phyloP scores from a whole-genome alignment of 2,329 filamentous ascomycete genomes.

The Emmonsiellopsis sp. region DNA sequence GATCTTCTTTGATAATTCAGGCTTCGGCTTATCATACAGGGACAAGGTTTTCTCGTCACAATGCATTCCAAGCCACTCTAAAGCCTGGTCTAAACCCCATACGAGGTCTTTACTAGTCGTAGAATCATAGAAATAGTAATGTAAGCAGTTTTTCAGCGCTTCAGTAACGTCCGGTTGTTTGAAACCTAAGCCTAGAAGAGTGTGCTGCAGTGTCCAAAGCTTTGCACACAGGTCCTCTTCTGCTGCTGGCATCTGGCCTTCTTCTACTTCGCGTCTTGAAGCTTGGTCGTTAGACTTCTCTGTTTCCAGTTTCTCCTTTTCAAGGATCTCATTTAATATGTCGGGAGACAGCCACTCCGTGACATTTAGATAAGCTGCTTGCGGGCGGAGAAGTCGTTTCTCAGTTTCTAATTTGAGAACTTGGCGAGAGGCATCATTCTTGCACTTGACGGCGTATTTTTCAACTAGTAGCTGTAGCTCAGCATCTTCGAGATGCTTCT shows the following conservation, averaged over 20 bases:
- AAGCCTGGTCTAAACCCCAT: conserved; percentile 77
- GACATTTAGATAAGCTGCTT: conserved; percentile 64
- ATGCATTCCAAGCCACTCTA: conserved; percentile 85
- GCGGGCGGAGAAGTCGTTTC: conserved; percentile 66
- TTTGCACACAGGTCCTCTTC: conserved; percentile 73
- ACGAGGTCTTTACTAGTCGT: conserved; percentile 52
- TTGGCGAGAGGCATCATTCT: conserved; percentile 69
- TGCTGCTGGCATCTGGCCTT: conserved; percentile 35
- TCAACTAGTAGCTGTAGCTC: conserved; percentile 83
- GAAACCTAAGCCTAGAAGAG: conserved; percentile 61
- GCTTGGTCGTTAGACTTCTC: conserved; percentile 25
- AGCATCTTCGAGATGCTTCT: conserved; percentile 79
- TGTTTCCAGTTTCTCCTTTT: conserved; percentile 42
- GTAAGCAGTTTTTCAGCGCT: conserved; percentile 56
- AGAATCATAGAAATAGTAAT: conserved; percentile 55
- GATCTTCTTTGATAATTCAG: conserved; percentile 11
- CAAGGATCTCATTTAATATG: conserved; percentile 65
- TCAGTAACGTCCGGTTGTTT: conserved; percentile 52
- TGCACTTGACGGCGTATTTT: conserved; percentile 68
- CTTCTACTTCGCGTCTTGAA: conserved; percentile 16
- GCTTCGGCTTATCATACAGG: conserved; percentile 50
- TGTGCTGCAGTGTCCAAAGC: conserved; percentile 75
- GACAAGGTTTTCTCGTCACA: conserved; percentile 60
- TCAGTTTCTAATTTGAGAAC: conserved; percentile 74
- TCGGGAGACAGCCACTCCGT: conserved; percentile 73